Percentiles rank a stretch among this genome's conserved stretches.
These are phyloP conservation scores for Zygosaccharomyces pseudobailii DNA, from an alignment of 1,139 yeast genomes.

Conservation along the genomic window DNA sequence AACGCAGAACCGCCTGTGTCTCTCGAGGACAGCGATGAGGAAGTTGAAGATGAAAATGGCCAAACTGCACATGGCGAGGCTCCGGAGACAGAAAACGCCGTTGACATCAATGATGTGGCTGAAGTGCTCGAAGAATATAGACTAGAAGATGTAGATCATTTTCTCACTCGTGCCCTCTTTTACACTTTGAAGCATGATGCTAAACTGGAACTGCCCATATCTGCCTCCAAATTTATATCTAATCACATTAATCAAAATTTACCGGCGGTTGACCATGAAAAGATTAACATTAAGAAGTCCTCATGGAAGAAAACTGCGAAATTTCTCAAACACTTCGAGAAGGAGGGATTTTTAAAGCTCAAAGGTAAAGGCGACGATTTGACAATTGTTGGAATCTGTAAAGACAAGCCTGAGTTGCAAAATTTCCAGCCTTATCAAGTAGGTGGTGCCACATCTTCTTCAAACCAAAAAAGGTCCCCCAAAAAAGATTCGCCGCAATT, in stretches of 20 bases:
- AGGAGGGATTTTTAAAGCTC: constrained; percentile 64
- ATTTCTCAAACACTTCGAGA: constrained; percentile 80
- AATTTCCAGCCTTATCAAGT: constrained; percentile 56
- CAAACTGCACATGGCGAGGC: not conserved
- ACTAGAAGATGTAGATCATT: constrained; percentile 68
- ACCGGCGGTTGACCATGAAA: constrained; percentile 47
- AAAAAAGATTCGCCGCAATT: constrained; percentile 29
- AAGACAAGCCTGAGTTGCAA: constrained; percentile 46
- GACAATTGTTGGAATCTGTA: constrained; percentile 47
- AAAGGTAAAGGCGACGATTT: constrained; percentile 69
- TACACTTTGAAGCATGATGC: constrained; percentile 59
- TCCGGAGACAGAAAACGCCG: constrained; percentile 5
- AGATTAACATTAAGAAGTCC: constrained; percentile 69
- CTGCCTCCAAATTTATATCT: constrained; percentile 74
- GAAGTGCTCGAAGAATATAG: constrained; percentile 42
- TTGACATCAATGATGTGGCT: constrained; percentile 17
- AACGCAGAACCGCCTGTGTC: constrained; percentile 42
- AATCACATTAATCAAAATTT: constrained; percentile 63
- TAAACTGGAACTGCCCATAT: constrained; percentile 53
- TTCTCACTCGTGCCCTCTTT: constrained; percentile 62
- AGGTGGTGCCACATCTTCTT: constrained; percentile 7
- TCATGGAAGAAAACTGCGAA: constrained; percentile 88
- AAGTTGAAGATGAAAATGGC: constrained; percentile 10
- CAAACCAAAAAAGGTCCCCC: constrained; percentile 26
- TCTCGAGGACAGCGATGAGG: constrained; percentile 17